These are phyloP conservation scores for Penicillium salamii DNA, from an alignment of 495 filamentous ascomycete genomes.

Conservation along the genomic window DNA sequence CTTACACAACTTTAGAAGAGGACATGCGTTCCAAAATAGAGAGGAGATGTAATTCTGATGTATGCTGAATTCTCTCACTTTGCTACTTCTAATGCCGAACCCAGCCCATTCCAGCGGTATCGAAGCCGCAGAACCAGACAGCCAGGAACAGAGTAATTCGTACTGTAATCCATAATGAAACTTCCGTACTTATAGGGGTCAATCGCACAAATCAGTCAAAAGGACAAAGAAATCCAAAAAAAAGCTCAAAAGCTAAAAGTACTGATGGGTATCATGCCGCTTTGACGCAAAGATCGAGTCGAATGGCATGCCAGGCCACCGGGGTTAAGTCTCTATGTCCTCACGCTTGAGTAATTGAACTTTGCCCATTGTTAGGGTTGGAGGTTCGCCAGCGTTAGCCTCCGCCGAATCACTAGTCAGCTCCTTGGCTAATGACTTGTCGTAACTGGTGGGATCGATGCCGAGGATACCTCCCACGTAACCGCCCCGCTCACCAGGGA, in stretches of 20 bases:
- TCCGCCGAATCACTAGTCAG: conserved; percentile 22
- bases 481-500: conserved; percentile 75
- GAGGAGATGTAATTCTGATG: background rate
- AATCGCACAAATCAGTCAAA: background rate
- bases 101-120: background rate
- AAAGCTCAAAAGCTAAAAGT: background rate
- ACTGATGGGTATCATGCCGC: conserved; percentile 14
- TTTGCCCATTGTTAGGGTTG: conserved; percentile 41
- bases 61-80: background rate
- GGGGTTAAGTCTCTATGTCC: conserved; percentile 34
- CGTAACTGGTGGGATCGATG: conserved; percentile 87
- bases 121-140: background rate
- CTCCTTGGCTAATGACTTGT: conserved; percentile 53
- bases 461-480: conserved; percentile 92
- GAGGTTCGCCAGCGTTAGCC: conserved; percentile 18
- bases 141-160: background rate
- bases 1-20: no score
- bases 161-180: no score
- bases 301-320: conserved; percentile 16
- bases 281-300: conserved; percentile 3
- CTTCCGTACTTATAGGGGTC: no score
- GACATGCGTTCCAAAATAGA: background rate
- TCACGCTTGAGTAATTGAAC: conserved; percentile 48
- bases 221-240: conserved; percentile 1
- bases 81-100: background rate